Percentiles rank a stretch among this genome's conserved stretches.
Conservation (phyloP, 805 yeast species). For the Saturnispora halmiae region DNA sequence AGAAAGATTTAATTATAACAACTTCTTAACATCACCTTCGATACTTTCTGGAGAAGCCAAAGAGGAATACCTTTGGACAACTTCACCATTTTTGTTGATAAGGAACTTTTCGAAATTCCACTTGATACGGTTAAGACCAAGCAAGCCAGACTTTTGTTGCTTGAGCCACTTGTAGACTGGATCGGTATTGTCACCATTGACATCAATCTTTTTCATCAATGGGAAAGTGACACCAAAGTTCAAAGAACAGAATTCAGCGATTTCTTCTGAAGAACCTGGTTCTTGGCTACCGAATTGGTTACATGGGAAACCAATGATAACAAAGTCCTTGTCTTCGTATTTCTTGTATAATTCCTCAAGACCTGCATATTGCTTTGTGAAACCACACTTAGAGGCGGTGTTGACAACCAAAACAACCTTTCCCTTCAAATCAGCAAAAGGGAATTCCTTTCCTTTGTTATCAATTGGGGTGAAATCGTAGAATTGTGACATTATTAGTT, state of each 20-base stretch:
- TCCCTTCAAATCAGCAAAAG: constrained; percentile 56
- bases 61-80: constrained; percentile 47
- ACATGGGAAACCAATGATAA: constrained; percentile 79
- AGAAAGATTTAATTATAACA: constrained; percentile 28
- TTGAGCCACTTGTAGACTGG: constrained; percentile 77
- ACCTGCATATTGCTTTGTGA: constrained; percentile 68
- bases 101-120: constrained; percentile 59
- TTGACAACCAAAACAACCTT: constrained; percentile 79
- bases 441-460: constrained; percentile 47
- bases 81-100: constrained; percentile 45
- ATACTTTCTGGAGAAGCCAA: constrained; percentile 57
- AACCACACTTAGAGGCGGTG: constrained; percentile 80
- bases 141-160: constrained; percentile 42
- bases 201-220: constrained; percentile 75
- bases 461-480: constrained; percentile 63
- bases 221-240: constrained; percentile 93
- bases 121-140: constrained; percentile 60
- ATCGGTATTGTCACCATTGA: constrained; percentile 75
- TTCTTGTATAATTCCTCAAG: constrained; percentile 59
- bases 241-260: constrained; percentile 59
- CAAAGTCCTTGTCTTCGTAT: constrained; percentile 55
- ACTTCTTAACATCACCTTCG: constrained; percentile 48
- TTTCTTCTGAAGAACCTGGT: constrained; percentile 60
- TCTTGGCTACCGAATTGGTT: constrained; percentile 82
- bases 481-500: constrained; percentile 40